Evolutionary conservation across 441 rosid species (phyloP), one percentile per base, ranked within the genome.

Genomic region (Adansonia gregorii): DNA sequence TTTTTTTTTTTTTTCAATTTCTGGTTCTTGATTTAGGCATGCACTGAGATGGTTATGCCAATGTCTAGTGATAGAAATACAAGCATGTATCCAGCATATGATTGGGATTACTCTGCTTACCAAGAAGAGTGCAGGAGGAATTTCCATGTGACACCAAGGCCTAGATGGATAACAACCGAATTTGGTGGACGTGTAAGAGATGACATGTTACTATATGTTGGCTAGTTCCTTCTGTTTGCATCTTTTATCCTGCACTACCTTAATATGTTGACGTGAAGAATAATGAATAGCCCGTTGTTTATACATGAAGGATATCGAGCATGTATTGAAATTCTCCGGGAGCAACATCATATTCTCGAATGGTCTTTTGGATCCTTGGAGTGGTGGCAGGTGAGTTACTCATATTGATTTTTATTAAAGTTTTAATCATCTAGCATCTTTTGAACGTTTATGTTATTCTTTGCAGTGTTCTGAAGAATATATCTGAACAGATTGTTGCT

Each of bases 11-110:
- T 31, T 31, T 31, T 2, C 39, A 31, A 1, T 61, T 70, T 73
- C 67, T 56, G 49, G 81, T 67, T 75, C 58, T 73, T 79, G 27
- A 41, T 78, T 12, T 45, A 94, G 98, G 97, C 97, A 1, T 94
- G 97, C 85, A 87, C 97, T 27, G 98, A 94, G 85, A 93, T 94
- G 97, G 95, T 94, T 76, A 91, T 94, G 97, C 98, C 96, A 45
- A 87, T 92, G 97, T 86, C 94, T 67, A 86, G 91, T 78, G 87
- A 87, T 81, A 73, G 46, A 59, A 86, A 86, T 56, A 79, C 73
- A 19, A 92, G 95, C 86, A 93, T 94, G 95, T 94, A 84, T 75
- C 89, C 88, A 6, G 51, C 90, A 41, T 84, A 81, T 78, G 89
- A 79, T 68, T 94, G 83, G 83, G 86, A 88, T 77, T 91, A 88